These are phyloP conservation scores for Ampelocalamus luodianensis DNA, from an alignment of 176 grass and related monocot genomes.

Conservation along the genomic window DNA sequence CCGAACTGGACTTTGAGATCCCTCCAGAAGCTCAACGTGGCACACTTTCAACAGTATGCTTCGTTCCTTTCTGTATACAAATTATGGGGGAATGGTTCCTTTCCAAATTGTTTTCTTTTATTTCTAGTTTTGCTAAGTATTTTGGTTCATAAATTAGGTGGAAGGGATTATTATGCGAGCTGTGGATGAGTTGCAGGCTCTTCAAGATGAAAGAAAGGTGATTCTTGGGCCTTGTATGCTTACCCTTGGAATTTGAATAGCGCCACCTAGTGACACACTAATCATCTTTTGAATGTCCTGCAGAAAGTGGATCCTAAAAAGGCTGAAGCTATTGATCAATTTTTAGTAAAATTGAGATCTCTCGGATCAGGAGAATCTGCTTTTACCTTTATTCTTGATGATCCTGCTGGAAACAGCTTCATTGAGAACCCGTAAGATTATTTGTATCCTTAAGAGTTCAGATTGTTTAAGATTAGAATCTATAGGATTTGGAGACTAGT, in stretches of 20 bases:
- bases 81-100: slow-evolving; percentile 29
- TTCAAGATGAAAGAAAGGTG: slow-evolving; percentile 95
- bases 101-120: background rate
- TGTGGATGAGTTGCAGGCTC: slow-evolving; percentile 71
- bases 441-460: background rate
- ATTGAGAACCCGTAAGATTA: slow-evolving; percentile 85
- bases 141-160: slow-evolving; percentile 53
- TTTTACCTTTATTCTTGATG: slow-evolving; percentile 91
- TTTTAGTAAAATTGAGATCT: slow-evolving; percentile 78
- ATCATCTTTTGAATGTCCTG: slow-evolving; percentile 34
- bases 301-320: slow-evolving; percentile 94
- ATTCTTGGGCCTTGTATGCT: slow-evolving; percentile 17
- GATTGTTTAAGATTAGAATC: slow-evolving; percentile 14
- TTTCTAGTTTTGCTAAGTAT: slow-evolving; percentile 4
- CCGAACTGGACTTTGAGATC: slow-evolving; percentile 95
- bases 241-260: slow-evolving; percentile 29
- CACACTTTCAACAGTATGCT: slow-evolving; percentile 76
- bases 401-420: slow-evolving; percentile 92
- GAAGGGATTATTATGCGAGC: slow-evolving; percentile 87
- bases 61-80: slow-evolving; percentile 10
- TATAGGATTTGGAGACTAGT: background rate
- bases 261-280: background rate
- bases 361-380: slow-evolving; percentile 68
- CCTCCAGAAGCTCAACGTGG: slow-evolving; percentile 93
- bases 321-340: slow-evolving; percentile 86